Conservation (phyloP, 83 land plant species). For the Thuja plicata region DNA sequence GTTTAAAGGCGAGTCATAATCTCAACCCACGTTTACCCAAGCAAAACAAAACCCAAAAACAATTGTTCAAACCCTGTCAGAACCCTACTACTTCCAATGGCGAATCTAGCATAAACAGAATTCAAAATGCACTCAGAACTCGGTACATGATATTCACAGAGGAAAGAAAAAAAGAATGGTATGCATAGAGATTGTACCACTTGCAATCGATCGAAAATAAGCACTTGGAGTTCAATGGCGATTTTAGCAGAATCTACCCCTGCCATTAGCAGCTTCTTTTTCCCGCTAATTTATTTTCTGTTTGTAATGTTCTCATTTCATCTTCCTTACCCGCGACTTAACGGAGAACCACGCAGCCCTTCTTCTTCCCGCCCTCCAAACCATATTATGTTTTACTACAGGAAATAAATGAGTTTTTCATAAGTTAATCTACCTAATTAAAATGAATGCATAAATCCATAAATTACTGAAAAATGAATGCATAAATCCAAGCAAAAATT, state of each 20-base stretch:
- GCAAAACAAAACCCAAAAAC: too few relatives aligned
- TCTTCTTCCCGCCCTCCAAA: neutral
- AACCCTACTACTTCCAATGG: neutral
- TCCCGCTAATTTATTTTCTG: neutral
- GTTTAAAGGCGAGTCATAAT: too few relatives aligned
- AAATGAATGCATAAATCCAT: too few relatives aligned
- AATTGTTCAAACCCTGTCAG: neutral
- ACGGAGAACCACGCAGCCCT: neutral
- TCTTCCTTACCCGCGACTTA: neutral
- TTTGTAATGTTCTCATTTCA: neutral
- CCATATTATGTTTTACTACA: neutral
- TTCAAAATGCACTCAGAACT: too few relatives aligned
- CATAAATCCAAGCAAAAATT: too few relatives aligned
- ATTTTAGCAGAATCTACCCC: constrained; percentile 45
- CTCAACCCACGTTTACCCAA: too few relatives aligned
- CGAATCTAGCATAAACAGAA: too few relatives aligned
- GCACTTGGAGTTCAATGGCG: constrained; percentile 54
- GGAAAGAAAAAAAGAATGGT: neutral
- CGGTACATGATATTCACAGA: too few relatives aligned
- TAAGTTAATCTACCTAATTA: too few relatives aligned
- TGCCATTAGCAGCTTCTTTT: constrained; percentile 26
- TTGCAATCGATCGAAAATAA: constrained; percentile 73
- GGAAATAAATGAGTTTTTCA: too few relatives aligned
- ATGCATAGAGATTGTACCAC: constrained; percentile 44
- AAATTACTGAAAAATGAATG: too few relatives aligned